These are phyloP conservation scores for Ustilago trichophora DNA, from an alignment of 1,284 basidiomycete genomes.

Conservation along the genomic window DNA sequence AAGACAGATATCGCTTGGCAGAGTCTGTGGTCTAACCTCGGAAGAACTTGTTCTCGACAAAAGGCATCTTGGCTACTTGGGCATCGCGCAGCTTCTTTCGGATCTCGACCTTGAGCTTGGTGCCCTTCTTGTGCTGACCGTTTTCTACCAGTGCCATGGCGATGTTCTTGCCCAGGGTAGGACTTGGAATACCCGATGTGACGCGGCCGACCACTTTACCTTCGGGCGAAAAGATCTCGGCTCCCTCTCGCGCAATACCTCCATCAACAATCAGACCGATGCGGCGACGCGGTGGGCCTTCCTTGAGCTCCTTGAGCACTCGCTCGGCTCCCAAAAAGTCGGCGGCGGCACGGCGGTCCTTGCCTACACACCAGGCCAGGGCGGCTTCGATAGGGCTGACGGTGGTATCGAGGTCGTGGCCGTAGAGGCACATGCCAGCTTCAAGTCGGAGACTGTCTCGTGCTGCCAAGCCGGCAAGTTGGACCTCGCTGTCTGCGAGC, in stretches of 20 bases:
- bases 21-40: slow-evolving; percentile 47
- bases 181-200: slow-evolving; percentile 95
- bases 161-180: slow-evolving; percentile 87
- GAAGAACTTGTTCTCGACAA: slow-evolving; percentile 71
- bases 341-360: slow-evolving; percentile 76
- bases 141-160: slow-evolving; percentile 88
- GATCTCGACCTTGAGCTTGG: slow-evolving; percentile 80
- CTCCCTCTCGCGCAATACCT: slow-evolving; percentile 87
- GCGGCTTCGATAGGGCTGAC: slow-evolving; percentile 86
- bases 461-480: slow-evolving; percentile 89
- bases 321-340: slow-evolving; percentile 84
- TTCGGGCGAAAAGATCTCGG: slow-evolving; percentile 77
- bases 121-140: slow-evolving; percentile 90
- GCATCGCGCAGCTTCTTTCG: slow-evolving; percentile 78
- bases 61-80: slow-evolving; percentile 79
- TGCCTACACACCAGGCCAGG: slow-evolving; percentile 90
- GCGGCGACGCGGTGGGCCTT: slow-evolving; percentile 77
- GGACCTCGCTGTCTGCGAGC: slow-evolving; percentile 73
- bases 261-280: slow-evolving; percentile 83
- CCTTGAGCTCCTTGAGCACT: slow-evolving; percentile 82
- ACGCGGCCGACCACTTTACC: slow-evolving; percentile 71
- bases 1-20: too few relatives aligned
- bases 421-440: slow-evolving; percentile 96
- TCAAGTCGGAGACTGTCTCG: slow-evolving; percentile 92
- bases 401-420: slow-evolving; percentile 87